phyloP scores from a whole-genome alignment of 73 alveolate genomes.

The Uronychia setigera region DNA sequence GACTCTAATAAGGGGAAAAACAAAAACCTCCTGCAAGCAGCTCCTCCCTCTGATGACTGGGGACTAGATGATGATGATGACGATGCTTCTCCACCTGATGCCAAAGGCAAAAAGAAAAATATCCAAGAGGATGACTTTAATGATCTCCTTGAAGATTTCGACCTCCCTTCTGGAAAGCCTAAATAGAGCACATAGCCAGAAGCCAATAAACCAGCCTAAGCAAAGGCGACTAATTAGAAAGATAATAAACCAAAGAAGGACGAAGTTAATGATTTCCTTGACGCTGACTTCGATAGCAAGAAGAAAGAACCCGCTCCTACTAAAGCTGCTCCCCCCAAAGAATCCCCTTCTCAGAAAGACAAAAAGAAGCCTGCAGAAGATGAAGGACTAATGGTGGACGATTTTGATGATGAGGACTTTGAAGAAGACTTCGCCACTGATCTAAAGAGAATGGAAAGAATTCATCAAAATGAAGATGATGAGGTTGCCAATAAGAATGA shows the following conservation, averaged over 20 bases:
- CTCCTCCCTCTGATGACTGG: neutral
- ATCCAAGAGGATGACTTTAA: neutral
- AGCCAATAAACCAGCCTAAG: neutral
- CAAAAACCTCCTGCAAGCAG: neutral
- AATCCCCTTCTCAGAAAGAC: too few relatives aligned
- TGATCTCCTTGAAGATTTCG: neutral
- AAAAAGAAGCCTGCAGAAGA: too few relatives aligned
- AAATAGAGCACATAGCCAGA: neutral
- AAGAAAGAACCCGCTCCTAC: too few relatives aligned
- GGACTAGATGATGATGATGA: neutral
- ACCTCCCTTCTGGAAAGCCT: slow-evolving; percentile 1
- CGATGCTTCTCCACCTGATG: neutral
- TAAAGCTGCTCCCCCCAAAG: too few relatives aligned
- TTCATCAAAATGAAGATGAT: neutral
- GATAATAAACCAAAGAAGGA: neutral
- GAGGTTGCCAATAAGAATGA: neutral
- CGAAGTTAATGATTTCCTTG: neutral
- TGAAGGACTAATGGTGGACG: too few relatives aligned
- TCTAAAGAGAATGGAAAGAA: neutral
- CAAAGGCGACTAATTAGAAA: neutral
- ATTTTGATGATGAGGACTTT: neutral
- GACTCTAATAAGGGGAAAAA: neutral
- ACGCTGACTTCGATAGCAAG: neutral
- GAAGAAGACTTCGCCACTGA: neutral
- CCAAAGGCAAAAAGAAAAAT: neutral